phyloP scores from a whole-genome alignment of 306 rosid species.

The Lathyrus sativus region DNA sequence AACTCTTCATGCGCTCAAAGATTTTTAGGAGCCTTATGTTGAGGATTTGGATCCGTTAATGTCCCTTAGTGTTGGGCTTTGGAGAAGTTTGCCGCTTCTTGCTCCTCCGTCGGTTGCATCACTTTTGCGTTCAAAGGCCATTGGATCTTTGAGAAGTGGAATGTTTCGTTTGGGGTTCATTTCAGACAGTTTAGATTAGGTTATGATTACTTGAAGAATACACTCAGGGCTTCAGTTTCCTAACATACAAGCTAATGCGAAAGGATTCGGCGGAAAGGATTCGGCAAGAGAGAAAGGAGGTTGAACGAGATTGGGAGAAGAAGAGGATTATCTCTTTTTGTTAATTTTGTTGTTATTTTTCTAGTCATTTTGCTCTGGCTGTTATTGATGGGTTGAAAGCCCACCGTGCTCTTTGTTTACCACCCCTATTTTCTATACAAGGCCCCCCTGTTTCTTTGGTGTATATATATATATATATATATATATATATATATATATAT shows the following conservation, averaged over 20 bases:
- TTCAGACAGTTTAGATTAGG: conserved; percentile 85
- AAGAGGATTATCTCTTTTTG: too few species aligned
- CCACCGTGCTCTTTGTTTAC: too few species aligned
- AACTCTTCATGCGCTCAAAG: conserved; percentile 94
- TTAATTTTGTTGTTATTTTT: too few species aligned
- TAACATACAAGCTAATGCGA: conserved; percentile 84
- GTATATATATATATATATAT: too few species aligned
- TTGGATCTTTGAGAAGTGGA: conserved; percentile 95
- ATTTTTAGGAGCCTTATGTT: conserved; percentile 66
- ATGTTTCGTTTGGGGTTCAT: conserved; percentile 69
- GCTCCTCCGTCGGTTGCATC: conserved; percentile 75
- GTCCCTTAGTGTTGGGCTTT: conserved; percentile 79
- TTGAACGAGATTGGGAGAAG: conserved; percentile 75
- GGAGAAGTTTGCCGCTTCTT: conserved; percentile 72
- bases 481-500: too few species aligned
- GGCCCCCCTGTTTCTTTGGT: too few species aligned
- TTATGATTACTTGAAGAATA: conserved; percentile 78
- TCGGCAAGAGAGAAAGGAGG: conserved; percentile 76
- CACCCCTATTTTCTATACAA: too few species aligned
- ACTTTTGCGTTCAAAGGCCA: conserved; percentile 74
- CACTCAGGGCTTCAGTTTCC: conserved; percentile 88
- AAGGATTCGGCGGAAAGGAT: conserved; percentile 55
- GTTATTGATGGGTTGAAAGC: too few species aligned
- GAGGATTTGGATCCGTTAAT: conserved; percentile 74
- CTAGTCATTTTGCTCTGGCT: too few species aligned